phyloP scores from a whole-genome alignment of 768 basidiomycete species.

The Steccherinum ochraceum region DNA sequence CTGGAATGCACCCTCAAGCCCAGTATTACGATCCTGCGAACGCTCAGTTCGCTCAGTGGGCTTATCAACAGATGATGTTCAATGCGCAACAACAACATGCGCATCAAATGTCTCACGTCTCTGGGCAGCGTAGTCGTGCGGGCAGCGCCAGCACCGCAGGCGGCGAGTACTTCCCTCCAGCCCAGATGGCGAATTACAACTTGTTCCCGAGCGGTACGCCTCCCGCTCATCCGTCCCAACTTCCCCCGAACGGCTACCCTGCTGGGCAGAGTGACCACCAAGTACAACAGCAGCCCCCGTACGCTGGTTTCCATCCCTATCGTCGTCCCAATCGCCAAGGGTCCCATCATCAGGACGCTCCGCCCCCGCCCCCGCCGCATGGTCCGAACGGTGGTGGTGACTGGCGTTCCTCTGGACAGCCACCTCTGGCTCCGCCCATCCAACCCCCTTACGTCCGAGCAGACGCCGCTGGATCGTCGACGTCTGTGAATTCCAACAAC shows the following conservation, averaged over 20 bases:
- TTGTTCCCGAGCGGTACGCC: constrained; percentile 69
- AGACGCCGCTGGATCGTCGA: constrained; percentile 73
- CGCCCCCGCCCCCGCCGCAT: constrained; percentile 10
- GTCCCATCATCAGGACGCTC: constrained; percentile 23
- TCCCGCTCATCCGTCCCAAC: constrained; percentile 47
- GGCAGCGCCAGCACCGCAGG: constrained; percentile 29
- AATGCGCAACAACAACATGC: constrained; percentile 49
- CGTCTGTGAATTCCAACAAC: constrained; percentile 67
- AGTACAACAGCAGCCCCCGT: constrained; percentile 25
- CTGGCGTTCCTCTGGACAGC: constrained; percentile 34
- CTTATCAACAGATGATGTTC: constrained; percentile 90
- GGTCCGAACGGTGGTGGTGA: constrained; percentile 24
- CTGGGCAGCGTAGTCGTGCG: constrained; percentile 29
- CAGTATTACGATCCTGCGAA: constrained; percentile 77
- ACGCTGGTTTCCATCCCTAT: constrained; percentile 75
- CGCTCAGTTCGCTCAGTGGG: constrained; percentile 79
- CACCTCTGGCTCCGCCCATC: constrained; percentile 29
- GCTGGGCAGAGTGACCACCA: constrained; percentile 24
- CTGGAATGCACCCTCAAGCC: constrained; percentile 35
- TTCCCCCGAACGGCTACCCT: constrained; percentile 33
- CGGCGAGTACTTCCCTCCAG: constrained; percentile 54
- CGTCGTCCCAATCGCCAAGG: constrained; percentile 51
- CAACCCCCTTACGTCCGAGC: constrained; percentile 76
- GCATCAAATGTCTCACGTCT: constrained; percentile 35
- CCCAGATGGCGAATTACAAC: constrained; percentile 47